Conservation (phyloP, 2,329 filamentous ascomycete species). For the Gnomoniopsis smithogilvyi region DNA sequence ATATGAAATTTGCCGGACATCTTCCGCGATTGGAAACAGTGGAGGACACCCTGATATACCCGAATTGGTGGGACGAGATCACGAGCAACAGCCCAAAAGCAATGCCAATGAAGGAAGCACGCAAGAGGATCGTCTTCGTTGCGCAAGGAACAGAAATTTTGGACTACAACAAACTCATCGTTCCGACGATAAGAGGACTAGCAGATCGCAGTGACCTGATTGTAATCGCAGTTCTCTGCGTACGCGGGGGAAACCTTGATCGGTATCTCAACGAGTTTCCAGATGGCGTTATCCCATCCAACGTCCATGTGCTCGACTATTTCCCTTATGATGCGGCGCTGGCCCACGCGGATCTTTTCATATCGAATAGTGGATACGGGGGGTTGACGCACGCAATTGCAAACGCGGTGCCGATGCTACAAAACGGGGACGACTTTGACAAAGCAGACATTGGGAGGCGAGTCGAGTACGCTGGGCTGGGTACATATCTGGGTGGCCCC, state of each 20-base stretch:
- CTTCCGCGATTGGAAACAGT: slow-evolving; percentile 27
- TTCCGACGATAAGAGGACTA: slow-evolving; percentile 42
- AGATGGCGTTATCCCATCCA: slow-evolving; percentile 31
- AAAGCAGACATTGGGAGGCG: slow-evolving; percentile 39
- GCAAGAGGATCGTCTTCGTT: slow-evolving; percentile 41
- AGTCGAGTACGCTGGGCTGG: slow-evolving; percentile 41
- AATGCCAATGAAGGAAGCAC: background rate
- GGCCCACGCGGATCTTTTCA: slow-evolving; percentile 40
- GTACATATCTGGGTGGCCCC: slow-evolving; percentile 39
- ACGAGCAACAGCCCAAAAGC: slow-evolving; percentile 25
- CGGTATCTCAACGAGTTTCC: background rate
- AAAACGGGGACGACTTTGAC: slow-evolving; percentile 39
- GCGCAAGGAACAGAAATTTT: slow-evolving; percentile 43
- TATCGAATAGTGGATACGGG: slow-evolving; percentile 48
- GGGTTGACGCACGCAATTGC: slow-evolving; percentile 42
- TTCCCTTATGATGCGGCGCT: slow-evolving; percentile 46
- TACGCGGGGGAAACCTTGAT: slow-evolving; percentile 25
- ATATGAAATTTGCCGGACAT: slow-evolving; percentile 9
- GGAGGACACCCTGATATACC: slow-evolving; percentile 26
- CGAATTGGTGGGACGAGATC: slow-evolving; percentile 45
- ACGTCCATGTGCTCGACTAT: slow-evolving; percentile 43
- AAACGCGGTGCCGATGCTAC: slow-evolving; percentile 44
- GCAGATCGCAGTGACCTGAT: slow-evolving; percentile 36
- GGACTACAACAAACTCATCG: slow-evolving; percentile 38
- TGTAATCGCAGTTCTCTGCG: slow-evolving; percentile 32